Evolutionary conservation across 208 protist species (phyloP), one percentile per base, ranked within the genome.

Genomic region (Zelonia costaricensis): DNA sequence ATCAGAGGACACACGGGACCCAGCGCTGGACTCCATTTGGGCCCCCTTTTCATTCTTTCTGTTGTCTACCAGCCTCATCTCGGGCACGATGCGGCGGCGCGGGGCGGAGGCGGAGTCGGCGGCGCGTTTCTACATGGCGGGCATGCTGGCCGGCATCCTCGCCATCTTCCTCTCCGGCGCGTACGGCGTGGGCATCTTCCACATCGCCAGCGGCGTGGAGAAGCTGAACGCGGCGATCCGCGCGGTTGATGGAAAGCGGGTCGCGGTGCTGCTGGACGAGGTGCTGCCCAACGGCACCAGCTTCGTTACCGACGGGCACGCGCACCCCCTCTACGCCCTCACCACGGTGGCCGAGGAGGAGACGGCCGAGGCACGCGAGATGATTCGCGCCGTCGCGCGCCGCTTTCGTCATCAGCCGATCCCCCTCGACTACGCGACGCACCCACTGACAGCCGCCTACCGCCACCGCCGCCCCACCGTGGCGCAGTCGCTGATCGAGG

Each of bases 391-490:
- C 10, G 66, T 73, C 25, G 66, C 66, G 27, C 38, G 42, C 18
- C 54, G 49, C 15, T 66, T 64, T 23, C 66, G 59, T 18, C 28
- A 15, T 0, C 51, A 40, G 22, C 36, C 66, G 13, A 18, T 73
- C 18, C 69, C 87, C 53, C 74, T 76, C 28, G 71, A 67, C 62
- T 68, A 69, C 54, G 52, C 47, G 18, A 61, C 76, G 35, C 85
- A 92, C 54, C 82, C 82, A n/a, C 36, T 92, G 45, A 92, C 82
- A 0, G 61, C 59, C 13, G 85, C 82, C 23, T 86, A 84, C 62
- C 76, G 71, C 27, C 69, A 81, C 44, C 51, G 43, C 35, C 61
- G 71, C 13, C 43, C 27, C 28, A 31, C 62, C 8, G 74, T 87
- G 25, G 73, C 84, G 12, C 46, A 22, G 6, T 51, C 40, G 2